Evolutionary conservation across 306 rosid species (phyloP).

Genomic region (Carpinus fangiana): DNA sequence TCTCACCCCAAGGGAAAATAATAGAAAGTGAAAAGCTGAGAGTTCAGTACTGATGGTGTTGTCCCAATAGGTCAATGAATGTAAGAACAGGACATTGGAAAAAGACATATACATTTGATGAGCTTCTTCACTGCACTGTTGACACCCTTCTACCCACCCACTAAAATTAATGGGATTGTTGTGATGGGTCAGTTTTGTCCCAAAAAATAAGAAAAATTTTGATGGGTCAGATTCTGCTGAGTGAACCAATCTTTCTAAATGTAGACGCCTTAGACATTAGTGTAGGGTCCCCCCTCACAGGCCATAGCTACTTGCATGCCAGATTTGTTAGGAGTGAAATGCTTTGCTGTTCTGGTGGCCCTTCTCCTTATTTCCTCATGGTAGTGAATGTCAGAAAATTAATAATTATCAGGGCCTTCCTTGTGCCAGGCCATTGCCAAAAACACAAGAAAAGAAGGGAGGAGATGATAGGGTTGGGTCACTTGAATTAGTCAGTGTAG

Average conservation of each 20-base stretch:
- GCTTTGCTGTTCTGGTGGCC: background rate
- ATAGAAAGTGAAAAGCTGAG: background rate
- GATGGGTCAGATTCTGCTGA: slow-evolving; percentile 22
- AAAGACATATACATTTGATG: background rate
- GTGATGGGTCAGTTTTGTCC: background rate
- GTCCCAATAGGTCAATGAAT: slow-evolving; percentile 7
- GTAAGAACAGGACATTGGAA: background rate
- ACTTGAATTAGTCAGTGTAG: background rate
- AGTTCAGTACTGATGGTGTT: background rate
- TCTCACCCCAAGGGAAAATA: background rate
- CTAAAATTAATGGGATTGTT: background rate
- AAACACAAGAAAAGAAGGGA: background rate
- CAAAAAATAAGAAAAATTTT: background rate
- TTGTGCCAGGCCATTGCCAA: background rate
- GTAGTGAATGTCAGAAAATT: background rate
- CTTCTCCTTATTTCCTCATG: background rate
- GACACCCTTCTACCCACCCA: slow-evolving; percentile 20
- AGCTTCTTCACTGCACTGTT: background rate
- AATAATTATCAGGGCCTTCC: background rate
- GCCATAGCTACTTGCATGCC: background rate
- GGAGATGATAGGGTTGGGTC: background rate
- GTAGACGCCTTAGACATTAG: slow-evolving; percentile 15
- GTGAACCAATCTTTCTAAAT: background rate
- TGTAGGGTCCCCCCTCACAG: background rate
- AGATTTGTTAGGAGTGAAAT: slow-evolving; percentile 14